A percentile compares a stretch with the other conserved stretches of the same genome.
Evolutionary conservation across 805 yeast species (phyloP).

Genomic region (Lipomyces sp.): DNA sequence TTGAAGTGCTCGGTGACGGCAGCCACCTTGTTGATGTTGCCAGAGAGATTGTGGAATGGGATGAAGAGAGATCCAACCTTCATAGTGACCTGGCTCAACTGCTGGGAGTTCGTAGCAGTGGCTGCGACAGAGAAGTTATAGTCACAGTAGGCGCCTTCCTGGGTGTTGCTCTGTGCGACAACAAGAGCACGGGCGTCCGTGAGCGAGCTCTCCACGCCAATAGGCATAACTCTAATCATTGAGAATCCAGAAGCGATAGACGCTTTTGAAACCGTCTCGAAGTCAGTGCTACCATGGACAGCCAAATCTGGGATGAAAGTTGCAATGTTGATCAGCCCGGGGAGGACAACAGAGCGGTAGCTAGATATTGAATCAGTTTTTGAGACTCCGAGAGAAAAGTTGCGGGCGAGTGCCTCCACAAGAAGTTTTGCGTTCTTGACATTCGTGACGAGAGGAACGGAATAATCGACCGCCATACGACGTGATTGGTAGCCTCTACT

Average conservation of each 20-base stretch:
- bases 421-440: slow-evolving; percentile 95
- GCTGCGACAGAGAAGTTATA: slow-evolving; percentile 84
- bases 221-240: slow-evolving; percentile 78
- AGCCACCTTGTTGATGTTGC: slow-evolving; percentile 65
- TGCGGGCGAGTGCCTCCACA: slow-evolving; percentile 81
- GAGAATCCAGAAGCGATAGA: slow-evolving; percentile 88
- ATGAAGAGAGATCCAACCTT: slow-evolving; percentile 79
- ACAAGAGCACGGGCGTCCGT: slow-evolving; percentile 68
- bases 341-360: slow-evolving; percentile 77
- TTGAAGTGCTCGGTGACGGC: slow-evolving; percentile 78
- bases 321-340: slow-evolving; percentile 84
- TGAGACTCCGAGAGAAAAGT: slow-evolving; percentile 60
- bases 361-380: slow-evolving; percentile 89
- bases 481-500: slow-evolving; percentile 97
- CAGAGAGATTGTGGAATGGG: slow-evolving; percentile 74
- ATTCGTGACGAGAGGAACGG: slow-evolving; percentile 95
- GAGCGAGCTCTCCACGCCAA: slow-evolving; percentile 65
- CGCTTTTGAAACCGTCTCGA: slow-evolving; percentile 69
- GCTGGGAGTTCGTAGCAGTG: slow-evolving; percentile 66
- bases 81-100: slow-evolving; percentile 63
- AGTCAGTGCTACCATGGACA: slow-evolving; percentile 55
- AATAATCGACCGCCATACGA: slow-evolving; percentile 99
- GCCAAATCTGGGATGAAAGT: slow-evolving; percentile 75
- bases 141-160: slow-evolving; percentile 75
- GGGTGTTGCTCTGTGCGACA: slow-evolving; percentile 62